Base-by-base conservation (phyloP, 2,329 filamentous ascomycete species). In the Talaromyces sp. region DNA sequence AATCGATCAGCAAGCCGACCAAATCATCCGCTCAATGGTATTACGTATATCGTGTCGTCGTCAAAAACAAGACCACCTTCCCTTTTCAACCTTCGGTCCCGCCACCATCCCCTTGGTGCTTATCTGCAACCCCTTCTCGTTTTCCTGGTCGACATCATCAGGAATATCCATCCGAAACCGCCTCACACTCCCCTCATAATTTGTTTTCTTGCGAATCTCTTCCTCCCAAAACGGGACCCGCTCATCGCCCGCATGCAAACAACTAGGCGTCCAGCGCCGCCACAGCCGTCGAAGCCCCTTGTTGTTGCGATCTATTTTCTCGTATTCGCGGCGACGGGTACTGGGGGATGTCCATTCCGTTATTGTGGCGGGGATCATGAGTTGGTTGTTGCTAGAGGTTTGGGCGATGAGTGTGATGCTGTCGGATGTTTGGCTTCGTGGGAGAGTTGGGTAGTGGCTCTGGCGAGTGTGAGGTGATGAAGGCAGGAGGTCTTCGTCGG, bases 301-400 rank as follows among this genome's bases (percentile, higher is more conserved):
- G 65, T 72, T 77, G 56, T 77, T 76, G 11, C 78, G 77, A 71
- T 80, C 75, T 82, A 87, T 78, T 84, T 87, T 71, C 87, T 86
- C 75, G 63, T 82, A 82, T 67, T 82, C 79, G 22, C 73, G 74
- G 9, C 77, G 72, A 11, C 80, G 77, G 5, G 80, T 81, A 10
- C 77, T 76, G 8, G 78, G 74, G 0, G 79, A 79, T 1, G 80
- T 82, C 80, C 80, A 82, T 66, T 81, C 79, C 50, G 81, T 81
- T 8, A 81, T 75, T 5, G 79, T 81, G 25, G 75, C 71, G 22
- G 76, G 73, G 43, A 75, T 62, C 57, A 74, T 67, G 65, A 71
- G 62, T 13, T 31, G 39, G 37, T 17, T 62, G 37, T 17, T 62
- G 52, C n/a, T 52, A 13, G 50, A 45, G 37, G 27, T 52, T 33